phyloP scores from a whole-genome alignment of 805 yeast genomes.

The Suhomyces canberraensis region DNA sequence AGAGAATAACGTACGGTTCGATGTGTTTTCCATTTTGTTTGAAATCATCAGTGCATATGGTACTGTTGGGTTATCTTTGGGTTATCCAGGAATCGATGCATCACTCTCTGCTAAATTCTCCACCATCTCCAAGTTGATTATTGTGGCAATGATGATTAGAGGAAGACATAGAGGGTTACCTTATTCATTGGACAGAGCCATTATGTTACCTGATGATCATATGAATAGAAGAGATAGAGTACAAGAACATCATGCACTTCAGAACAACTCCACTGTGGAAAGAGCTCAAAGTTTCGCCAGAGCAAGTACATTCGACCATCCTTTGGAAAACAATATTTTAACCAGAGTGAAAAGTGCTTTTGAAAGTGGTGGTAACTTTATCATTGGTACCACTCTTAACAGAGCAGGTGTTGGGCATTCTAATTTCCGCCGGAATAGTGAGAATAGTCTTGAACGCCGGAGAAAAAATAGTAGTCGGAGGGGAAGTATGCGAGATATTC shows the following conservation, averaged over 20 bases:
- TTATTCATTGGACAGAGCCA: slow-evolving; percentile 88
- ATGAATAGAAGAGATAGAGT: slow-evolving; percentile 59
- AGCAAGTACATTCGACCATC: slow-evolving; percentile 8
- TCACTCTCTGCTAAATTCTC: slow-evolving; percentile 75
- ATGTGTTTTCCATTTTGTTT: slow-evolving; percentile 71
- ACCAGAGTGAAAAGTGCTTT: slow-evolving; percentile 5
- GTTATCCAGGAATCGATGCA: slow-evolving; percentile 64
- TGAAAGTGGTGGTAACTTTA: slow-evolving; percentile 1
- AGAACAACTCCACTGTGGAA: slow-evolving; percentile 28
- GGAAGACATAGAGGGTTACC: slow-evolving; percentile 98
- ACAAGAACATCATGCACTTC: slow-evolving; percentile 50
- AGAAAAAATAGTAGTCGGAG: too few species aligned
- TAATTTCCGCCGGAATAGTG: not conserved
- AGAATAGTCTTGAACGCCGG: not conserved
- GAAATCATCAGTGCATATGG: slow-evolving; percentile 95
- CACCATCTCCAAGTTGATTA: slow-evolving; percentile 73
- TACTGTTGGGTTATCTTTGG: slow-evolving; percentile 89
- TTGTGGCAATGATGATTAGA: slow-evolving; percentile 86
- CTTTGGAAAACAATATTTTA: slow-evolving; percentile 4
- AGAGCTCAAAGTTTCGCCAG: slow-evolving; percentile 11
- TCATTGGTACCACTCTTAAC: not conserved
- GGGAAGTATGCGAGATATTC: too few species aligned
- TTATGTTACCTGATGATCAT: slow-evolving; percentile 73
- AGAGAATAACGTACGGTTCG: slow-evolving; percentile 44
- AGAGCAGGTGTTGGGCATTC: not conserved